Conservation (phyloP, 306 rosid genomes). For the Quercus engelmannii region DNA sequence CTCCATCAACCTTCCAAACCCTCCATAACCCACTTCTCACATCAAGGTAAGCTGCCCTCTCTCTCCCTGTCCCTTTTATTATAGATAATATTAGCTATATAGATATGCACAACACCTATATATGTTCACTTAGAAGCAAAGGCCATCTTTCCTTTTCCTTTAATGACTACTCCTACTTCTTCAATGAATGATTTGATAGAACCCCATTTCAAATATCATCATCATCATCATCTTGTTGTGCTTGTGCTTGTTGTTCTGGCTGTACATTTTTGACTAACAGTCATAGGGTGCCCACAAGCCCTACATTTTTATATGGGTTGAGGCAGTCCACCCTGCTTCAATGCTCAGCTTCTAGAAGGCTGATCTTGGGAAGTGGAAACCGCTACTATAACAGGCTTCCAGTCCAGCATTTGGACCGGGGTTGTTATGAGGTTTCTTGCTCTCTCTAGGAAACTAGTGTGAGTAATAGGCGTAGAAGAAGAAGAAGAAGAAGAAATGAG, state of each 20-base stretch:
- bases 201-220: conserved; percentile 34
- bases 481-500: conserved; percentile 38
- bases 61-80: conserved; percentile 2
- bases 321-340: conserved; percentile 83
- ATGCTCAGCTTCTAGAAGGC: conserved; percentile 64
- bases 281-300: conserved; percentile 34
- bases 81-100: not conserved
- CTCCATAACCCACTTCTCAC: conserved; percentile 25
- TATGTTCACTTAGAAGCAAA: conserved; percentile 50
- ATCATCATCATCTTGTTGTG: not conserved
- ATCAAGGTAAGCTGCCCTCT: conserved; percentile 20
- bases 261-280: conserved; percentile 42
- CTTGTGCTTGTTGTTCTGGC: conserved; percentile 45
- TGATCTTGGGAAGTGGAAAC: conserved; percentile 51
- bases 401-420: conserved; percentile 28
- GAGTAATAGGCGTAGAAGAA: conserved; percentile 39
- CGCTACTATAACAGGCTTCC: conserved; percentile 39
- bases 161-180: conserved; percentile 53
- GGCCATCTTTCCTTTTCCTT: conserved; percentile 46
- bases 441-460: conserved; percentile 36
- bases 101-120: conserved; percentile 50
- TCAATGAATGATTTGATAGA: conserved; percentile 52
- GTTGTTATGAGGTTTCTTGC: conserved; percentile 38
- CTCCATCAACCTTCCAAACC: conserved; percentile 13
- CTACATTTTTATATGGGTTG: conserved; percentile 56